Evolutionary conservation across 2,329 filamentous ascomycete species (phyloP), one percentile per base, ranked within the genome.

Genomic region (Fusarium duplospermum): DNA sequence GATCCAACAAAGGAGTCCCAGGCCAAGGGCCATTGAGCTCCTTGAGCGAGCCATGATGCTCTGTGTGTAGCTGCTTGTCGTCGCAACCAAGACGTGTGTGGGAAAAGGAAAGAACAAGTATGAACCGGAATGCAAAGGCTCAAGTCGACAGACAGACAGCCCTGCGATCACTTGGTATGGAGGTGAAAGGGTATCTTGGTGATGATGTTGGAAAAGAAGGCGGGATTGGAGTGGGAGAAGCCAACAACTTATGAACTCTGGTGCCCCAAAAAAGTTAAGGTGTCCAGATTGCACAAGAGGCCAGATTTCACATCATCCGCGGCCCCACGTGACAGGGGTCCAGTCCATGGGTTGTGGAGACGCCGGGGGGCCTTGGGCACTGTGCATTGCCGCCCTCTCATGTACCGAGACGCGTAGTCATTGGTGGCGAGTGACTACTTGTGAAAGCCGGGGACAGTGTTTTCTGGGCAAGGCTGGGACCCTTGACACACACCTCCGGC

Each of bases 1-100:
- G 80, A 98, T 93, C 88, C 98, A 98, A 87, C 95, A 92, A 85
- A 98, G 88, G 83, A 96, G 87, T 90, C 94, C 95, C 89, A 98
- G 88, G 92, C 92, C 87, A 87, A 95, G 83, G 89, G 91, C 89
- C 90, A 93, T 87, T 86, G 90, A 88, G 87, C 89, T 88, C 87
- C 89, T 86, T 82, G 91, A 92, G 81, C 85, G 84, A 85, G 87
- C 86, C 87, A 89, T 89, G 77, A 79, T 81, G 79, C 69, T 70
- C 66, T 74, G 56, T 68, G 66, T 62, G 66, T 62, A 71, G 62
- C 68, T 77, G 74, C 70, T 74, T 64, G 58, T 69, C 69, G 70
- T 65, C 52, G 76, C 67, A 74, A 74, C 63, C 64, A 67, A 73
- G 71, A 65, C 67, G 77, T 10, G 64, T 66, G 69, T 56, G 66